Evolutionary conservation across 1,284 basidiomycete genomes (phyloP).

Genomic region (Takashimella koratensis): DNA sequence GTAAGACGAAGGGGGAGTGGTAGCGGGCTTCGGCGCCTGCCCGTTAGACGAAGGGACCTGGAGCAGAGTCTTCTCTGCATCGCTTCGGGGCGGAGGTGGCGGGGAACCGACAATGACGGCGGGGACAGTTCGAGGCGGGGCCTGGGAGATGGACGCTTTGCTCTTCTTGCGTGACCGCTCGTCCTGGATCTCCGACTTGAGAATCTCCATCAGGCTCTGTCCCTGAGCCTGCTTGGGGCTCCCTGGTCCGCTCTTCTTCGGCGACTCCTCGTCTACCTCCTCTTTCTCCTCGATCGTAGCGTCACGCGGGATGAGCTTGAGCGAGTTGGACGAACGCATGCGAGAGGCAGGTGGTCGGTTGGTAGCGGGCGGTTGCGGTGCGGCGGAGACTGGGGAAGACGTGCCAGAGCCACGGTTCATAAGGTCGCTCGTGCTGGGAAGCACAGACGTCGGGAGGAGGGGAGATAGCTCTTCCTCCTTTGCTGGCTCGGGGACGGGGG

Average conservation of each 20-base stretch:
- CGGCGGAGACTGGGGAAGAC: neutral
- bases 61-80: neutral
- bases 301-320: constrained; percentile 20
- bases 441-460: neutral
- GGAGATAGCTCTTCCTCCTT: neutral
- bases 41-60: neutral
- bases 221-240: constrained; percentile 9
- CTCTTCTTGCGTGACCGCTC: neutral
- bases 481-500: neutral
- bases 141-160: neutral
- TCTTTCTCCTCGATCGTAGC: constrained; percentile 37
- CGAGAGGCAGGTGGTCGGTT: neutral
- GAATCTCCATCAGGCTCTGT: constrained; percentile 28
- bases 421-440: constrained; percentile 1
- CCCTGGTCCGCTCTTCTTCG: neutral
- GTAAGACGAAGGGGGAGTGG: neutral
- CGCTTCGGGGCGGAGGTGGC: constrained; percentile 13
- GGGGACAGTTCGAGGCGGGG: constrained; percentile 20
- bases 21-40: neutral
- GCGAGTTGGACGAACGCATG: neutral
- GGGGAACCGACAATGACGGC: constrained; percentile 40
- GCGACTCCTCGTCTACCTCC: constrained; percentile 23
- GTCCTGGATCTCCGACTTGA: constrained; percentile 11
- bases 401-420: neutral
- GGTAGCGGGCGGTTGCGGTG: neutral